Conservation (phyloP, 2,329 filamentous ascomycete genomes). For the Pseudogymnoascus destructans region DNA sequence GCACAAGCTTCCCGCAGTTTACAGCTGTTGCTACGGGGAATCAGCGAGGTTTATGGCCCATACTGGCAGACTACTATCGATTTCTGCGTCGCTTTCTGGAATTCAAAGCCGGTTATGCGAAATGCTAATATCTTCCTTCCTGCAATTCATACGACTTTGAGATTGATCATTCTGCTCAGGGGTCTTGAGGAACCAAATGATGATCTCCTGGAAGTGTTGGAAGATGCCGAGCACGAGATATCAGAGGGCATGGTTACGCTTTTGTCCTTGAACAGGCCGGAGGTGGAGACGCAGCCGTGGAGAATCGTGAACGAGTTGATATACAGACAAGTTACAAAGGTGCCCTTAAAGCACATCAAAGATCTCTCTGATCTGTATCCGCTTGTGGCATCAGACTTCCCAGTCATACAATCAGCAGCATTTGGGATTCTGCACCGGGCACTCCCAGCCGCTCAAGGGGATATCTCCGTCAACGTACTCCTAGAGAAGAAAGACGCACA, state of each 20-base stretch:
- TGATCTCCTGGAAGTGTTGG: conserved; percentile 65
- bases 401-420: conserved; percentile 63
- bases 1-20: conserved; percentile 44
- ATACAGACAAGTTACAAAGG: conserved; percentile 51
- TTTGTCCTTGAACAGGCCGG: conserved; percentile 39
- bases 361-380: conserved; percentile 59
- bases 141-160: conserved; percentile 58
- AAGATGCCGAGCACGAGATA: conserved; percentile 42
- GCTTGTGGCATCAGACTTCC: conserved; percentile 62
- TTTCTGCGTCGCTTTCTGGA: conserved; percentile 46
- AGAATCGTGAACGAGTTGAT: conserved; percentile 66
- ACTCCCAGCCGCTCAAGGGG: conserved; percentile 66
- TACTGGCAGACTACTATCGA: conserved; percentile 64
- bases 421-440: conserved; percentile 68
- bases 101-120: conserved; percentile 30
- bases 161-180: conserved; percentile 52
- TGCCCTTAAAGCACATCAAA: conserved; percentile 48
- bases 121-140: conserved; percentile 40
- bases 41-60: conserved; percentile 73
- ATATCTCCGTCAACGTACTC: conserved; percentile 65
- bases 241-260: conserved; percentile 47
- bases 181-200: conserved; percentile 65
- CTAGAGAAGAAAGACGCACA: conserved; percentile 59
- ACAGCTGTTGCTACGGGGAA: conserved; percentile 52
- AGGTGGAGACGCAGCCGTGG: conserved; percentile 45